Evolutionary conservation across 768 basidiomycete genomes (phyloP), one percentile per base, ranked within the genome.

Genomic region (Hygrophorus pudorinus): DNA sequence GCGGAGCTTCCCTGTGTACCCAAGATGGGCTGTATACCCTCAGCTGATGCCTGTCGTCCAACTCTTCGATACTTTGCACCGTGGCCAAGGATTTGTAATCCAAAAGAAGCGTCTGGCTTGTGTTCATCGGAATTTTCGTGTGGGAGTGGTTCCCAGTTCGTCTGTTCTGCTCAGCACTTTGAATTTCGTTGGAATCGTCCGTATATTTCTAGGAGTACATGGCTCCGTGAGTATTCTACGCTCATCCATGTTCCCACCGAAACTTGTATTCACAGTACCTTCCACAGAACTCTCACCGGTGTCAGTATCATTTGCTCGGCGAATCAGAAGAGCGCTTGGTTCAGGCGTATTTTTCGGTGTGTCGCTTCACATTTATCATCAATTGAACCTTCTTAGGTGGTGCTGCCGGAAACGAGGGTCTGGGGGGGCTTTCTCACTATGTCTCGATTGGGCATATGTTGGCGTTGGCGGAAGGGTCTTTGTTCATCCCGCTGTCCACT

Each of bases 361-460:
- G 16, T 35, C 27, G 5, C 21, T 17, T 6, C 8, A 12, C 16
- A 3, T 47, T 24, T 18, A 12, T 10, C 13, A 41, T 4, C 17
- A 16, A 32, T 8, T 20, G 13, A 13, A 8, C 17, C 10, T 33
- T 24, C 18, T 6, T 21, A 68, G 67, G 66, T 41, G 79, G 79
- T 32, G 75, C 70, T 31, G 71, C 74, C 27, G 78, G 69, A 44
- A 79, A 81, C 44, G 78, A 80, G 56, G 78, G 79, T 5, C 67
- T 81, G 33, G 79, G 33, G 79, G 78, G 9, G 58, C 74, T 41
- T 70, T 81, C 35, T 68, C 78, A 1, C 55, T 80, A 32, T 78
- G 66, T 49, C 60, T 81, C 11, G 79, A 82, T 52, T 81, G 79
- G 78, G 75, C 77, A 51, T 69, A 74, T 46, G 68, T 76, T 12